These are phyloP conservation scores for Anthracocystis walkeri DNA, from an alignment of 1,284 basidiomycete species.

Conservation along the genomic window DNA sequence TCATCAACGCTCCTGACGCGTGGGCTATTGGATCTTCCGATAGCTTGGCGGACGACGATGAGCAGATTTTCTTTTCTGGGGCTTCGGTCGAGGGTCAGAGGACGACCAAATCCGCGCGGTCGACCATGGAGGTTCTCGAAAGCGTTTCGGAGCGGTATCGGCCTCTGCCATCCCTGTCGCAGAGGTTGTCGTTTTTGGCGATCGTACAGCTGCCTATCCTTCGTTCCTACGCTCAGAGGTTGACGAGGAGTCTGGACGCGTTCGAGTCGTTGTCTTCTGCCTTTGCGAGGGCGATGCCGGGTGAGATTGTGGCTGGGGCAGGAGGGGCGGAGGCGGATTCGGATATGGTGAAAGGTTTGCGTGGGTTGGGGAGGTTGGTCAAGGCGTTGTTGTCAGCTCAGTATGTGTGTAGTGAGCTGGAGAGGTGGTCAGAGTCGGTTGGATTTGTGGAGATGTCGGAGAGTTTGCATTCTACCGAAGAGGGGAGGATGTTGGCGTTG, in stretches of 20 bases:
- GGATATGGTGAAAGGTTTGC: constrained; percentile 63
- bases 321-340: constrained; percentile 30
- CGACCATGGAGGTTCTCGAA: constrained; percentile 54
- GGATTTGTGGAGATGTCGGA: constrained; percentile 59
- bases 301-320: constrained; percentile 71
- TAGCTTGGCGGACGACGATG: constrained; percentile 72
- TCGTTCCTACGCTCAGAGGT: constrained; percentile 80
- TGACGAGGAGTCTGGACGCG: constrained; percentile 86
- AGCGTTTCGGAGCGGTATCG: constrained; percentile 81
- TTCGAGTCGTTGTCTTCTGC: constrained; percentile 80
- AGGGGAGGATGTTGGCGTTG: constrained; percentile 30
- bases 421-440: constrained; percentile 52
- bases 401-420: constrained; percentile 54
- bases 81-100: constrained; percentile 8
- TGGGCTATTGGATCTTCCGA: constrained; percentile 84
- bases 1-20: constrained; percentile 83
- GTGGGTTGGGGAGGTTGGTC: constrained; percentile 60
- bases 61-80: constrained; percentile 41
- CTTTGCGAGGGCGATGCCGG: constrained; percentile 89
- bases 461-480: constrained; percentile 35
- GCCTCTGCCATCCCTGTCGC: constrained; percentile 81
- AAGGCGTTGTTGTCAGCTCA: constrained; percentile 61
- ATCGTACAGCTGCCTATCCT: constrained; percentile 87
- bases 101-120: constrained; percentile 58
- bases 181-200: constrained; percentile 85